Evolutionary conservation across 2,329 filamentous ascomycete genomes (phyloP), one percentile per base, ranked within the genome.

Genomic region (Penicillium decumbens): DNA sequence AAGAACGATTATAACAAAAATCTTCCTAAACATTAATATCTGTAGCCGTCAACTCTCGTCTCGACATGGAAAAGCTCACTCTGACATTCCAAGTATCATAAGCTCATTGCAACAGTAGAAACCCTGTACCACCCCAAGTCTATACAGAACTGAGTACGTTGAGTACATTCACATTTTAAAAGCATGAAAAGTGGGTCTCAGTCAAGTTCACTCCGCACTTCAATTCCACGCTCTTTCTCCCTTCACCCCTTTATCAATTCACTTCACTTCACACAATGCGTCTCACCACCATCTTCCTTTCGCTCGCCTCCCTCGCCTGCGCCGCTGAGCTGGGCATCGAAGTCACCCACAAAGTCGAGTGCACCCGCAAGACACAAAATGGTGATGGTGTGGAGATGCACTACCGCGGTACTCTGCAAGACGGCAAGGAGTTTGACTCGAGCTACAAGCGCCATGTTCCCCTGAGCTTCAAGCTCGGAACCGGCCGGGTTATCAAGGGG

Each of bases 401-500:
- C 77, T 96, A 97, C 78, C 81, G 81, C 48, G 92, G 92, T 61
- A 93, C 87, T 1, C 81, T 96, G 28, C 79, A 83, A 54, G 75
- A 76, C 44, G 92, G 90, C 63, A 77, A 80, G 53, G 77, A 93
- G 69, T 97, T 97, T 66, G 92, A 96, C 73, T 82, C 88, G 55
- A 81, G 77, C 71, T 95, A 95, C 73, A 84, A 91, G 59, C 83
- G 91, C 38, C 82, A 83, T 30, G 68, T 73, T 51, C 92, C 93
- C 5, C 82, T 98, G 65, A 75, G 69, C 54, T 97, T 98, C 75
- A 83, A 77, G 55, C 76, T 98, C 28, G 93, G 93, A 30, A 74
- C 75, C 23, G 88, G 89, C 39, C 81, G 87, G 69, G 93, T 97
- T 43, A 98, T 98, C 69, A 85, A 88, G 75, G 92, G 92, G 84